A percentile compares a stretch with the other conserved stretches of the same genome.
Evolutionary conservation across 164 flowering plant species (phyloP).

Genomic region (Tetrastigma voinierianum): DNA sequence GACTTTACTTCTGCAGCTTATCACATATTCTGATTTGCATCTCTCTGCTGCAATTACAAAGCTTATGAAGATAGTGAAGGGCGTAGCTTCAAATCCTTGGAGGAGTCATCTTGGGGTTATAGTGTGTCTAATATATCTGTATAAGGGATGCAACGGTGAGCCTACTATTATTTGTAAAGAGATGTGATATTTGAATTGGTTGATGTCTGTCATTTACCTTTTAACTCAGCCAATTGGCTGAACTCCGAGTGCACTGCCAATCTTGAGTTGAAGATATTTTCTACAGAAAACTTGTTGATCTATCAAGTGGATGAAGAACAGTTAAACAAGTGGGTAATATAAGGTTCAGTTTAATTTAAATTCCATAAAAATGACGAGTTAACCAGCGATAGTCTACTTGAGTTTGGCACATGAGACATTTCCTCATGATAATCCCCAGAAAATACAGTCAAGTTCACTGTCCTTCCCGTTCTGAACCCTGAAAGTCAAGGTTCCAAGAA

Average conservation of each 20-base stretch:
- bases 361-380: too few relatives aligned
- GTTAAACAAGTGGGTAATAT: too few relatives aligned
- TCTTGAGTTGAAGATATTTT: neutral
- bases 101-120: conserved; percentile 76
- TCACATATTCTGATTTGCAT: conserved; percentile 8
- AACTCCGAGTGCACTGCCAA: neutral
- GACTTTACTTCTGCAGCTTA: neutral
- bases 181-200: neutral
- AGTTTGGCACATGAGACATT: too few relatives aligned
- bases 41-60: conserved; percentile 51
- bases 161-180: conserved; percentile 13
- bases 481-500: too few relatives aligned
- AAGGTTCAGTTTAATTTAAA: too few relatives aligned
- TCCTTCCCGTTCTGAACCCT: too few relatives aligned
- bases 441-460: too few relatives aligned
- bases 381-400: too few relatives aligned
- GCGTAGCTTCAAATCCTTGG: conserved; percentile 80
- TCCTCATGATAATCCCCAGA: too few relatives aligned
- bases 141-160: conserved; percentile 80
- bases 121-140: conserved; percentile 60
- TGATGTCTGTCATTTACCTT: neutral
- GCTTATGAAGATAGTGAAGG: conserved; percentile 73
- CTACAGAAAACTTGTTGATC: too few relatives aligned
- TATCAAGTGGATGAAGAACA: too few relatives aligned
- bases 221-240: neutral